A percentile compares a stretch with the other conserved stretches of the same genome.
phyloP scores from a whole-genome alignment of 2,329 filamentous ascomycete genomes.

The Ophiostoma sp. region DNA sequence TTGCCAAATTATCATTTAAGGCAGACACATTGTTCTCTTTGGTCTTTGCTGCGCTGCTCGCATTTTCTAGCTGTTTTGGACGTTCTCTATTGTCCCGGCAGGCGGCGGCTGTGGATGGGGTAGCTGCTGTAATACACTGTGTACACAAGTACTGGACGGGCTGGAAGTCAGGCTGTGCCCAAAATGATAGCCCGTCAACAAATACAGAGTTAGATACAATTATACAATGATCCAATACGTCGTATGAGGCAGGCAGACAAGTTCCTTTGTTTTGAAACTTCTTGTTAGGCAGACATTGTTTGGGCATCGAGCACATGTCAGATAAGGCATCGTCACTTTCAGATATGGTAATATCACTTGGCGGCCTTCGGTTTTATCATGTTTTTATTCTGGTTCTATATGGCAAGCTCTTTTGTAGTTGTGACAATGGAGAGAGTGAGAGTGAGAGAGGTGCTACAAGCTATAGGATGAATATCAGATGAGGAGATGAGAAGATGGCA shows the following conservation, averaged over 20 bases:
- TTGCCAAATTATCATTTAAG: background rate
- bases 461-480: background rate
- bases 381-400: slow-evolving; percentile 12
- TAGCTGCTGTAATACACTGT: background rate
- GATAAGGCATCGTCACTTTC: background rate
- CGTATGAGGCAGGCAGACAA: background rate
- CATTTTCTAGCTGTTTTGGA: background rate
- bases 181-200: background rate
- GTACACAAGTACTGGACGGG: background rate
- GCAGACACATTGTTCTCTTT: background rate
- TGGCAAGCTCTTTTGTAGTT: background rate
- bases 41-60: background rate
- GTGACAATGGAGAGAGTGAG: background rate
- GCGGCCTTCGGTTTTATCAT: background rate
- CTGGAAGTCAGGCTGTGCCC: background rate
- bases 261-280: background rate
- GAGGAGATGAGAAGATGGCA: background rate
- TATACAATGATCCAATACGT: background rate
- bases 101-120: background rate
- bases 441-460: slow-evolving; percentile 2
- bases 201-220: background rate
- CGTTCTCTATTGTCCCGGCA: background rate
- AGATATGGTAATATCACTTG: background rate
- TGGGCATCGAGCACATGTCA: background rate
- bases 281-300: background rate